phyloP scores from a whole-genome alignment of 345 rosid genomes.

The Passiflora organensis region DNA sequence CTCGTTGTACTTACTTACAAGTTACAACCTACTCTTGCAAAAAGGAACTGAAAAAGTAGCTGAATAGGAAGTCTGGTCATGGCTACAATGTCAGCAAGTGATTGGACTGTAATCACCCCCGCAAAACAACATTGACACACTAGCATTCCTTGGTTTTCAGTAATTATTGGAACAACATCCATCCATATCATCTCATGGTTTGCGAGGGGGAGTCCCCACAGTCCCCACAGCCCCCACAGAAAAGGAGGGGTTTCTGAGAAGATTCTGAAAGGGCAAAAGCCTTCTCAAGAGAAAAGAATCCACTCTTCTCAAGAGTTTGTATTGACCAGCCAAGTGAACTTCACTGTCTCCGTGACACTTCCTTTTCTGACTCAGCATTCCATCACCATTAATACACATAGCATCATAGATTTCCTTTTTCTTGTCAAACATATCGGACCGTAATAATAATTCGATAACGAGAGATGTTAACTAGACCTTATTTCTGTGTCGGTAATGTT shows the following conservation, averaged over 20 bases:
- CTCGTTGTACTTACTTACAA: background rate
- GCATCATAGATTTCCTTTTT: background rate
- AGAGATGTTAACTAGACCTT: too few species aligned
- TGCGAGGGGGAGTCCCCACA: background rate
- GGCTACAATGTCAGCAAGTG: background rate
- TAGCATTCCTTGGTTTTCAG: background rate
- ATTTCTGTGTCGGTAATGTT: too few species aligned
- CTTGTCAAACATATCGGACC: background rate
- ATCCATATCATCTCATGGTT: constrained; percentile 1
- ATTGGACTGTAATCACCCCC: background rate
- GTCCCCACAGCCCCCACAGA: background rate
- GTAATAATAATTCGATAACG: background rate
- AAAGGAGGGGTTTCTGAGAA: constrained; percentile 1
- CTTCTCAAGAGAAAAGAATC: background rate
- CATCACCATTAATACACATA: constrained; percentile 1
- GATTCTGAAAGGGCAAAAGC: constrained; percentile 23
- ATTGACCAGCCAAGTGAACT: constrained; percentile 27
- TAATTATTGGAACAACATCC: background rate
- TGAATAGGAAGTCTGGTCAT: background rate
- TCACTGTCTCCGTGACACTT: constrained; percentile 1
- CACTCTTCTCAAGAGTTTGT: constrained; percentile 22
- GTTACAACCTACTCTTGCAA: background rate
- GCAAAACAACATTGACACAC: background rate
- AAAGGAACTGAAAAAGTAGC: background rate
- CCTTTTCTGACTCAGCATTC: constrained; percentile 8